phyloP scores from a whole-genome alignment of 129 eudicot species.

The Kitagawia praeruptora region DNA sequence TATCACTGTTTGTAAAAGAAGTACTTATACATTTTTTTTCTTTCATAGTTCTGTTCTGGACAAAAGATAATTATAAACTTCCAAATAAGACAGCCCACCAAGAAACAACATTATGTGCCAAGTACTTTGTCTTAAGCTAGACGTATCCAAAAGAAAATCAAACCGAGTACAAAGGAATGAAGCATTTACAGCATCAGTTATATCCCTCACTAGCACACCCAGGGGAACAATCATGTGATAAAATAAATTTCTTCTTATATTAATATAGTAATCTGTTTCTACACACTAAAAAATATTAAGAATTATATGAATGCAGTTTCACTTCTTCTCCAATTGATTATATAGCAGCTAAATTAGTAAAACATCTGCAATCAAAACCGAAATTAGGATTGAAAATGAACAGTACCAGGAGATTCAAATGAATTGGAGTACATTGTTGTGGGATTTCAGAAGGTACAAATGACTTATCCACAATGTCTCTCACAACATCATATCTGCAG shows the following conservation, averaged over 20 bases:
- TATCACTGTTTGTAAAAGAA: not conserved
- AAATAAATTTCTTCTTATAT: not conserved
- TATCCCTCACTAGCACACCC: no score
- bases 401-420: slow-evolving; percentile 86
- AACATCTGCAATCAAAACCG: not conserved
- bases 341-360: not conserved
- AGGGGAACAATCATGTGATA: no score
- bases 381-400: slow-evolving; percentile 1
- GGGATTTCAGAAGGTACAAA: slow-evolving; percentile 51
- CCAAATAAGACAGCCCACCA: not conserved
- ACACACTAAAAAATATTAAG: not conserved
- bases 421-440: slow-evolving; percentile 81
- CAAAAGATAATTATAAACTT: not conserved
- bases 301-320: not conserved
- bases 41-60: not conserved
- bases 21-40: not conserved
- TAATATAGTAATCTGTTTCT: not conserved
- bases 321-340: not conserved
- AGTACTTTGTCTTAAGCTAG: not conserved
- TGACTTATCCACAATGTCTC: slow-evolving; percentile 37
- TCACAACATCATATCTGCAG: slow-evolving; percentile 60
- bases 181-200: not conserved
- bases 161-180: not conserved
- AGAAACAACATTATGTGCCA: not conserved
- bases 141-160: not conserved